Percentiles rank a stretch among this genome's conserved stretches.
Evolutionary conservation across 495 filamentous ascomycete species (phyloP).

Genomic region (Thermothielavioides terrestris): DNA sequence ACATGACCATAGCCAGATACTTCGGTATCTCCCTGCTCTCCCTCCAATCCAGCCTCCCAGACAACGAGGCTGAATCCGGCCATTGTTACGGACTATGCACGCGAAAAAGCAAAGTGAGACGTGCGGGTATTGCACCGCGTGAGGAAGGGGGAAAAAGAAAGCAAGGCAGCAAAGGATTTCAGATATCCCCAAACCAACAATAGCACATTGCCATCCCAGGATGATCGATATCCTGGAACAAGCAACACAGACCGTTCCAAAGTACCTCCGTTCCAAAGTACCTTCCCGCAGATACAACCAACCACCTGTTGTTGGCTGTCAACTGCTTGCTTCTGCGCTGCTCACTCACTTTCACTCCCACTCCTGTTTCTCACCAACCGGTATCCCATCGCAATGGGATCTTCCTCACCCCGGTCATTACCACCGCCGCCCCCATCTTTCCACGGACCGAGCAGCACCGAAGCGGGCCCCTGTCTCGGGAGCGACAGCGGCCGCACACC

Average conservation of each 20-base stretch:
- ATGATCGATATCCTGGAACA: conserved; percentile 6
- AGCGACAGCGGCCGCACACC: not conserved
- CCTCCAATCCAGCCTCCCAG: too few relatives aligned
- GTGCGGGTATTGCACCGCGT: too few relatives aligned
- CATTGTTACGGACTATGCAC: too few relatives aligned
- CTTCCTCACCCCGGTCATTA: not conserved
- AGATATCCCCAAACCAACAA: not conserved
- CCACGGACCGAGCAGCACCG: conserved; percentile 15
- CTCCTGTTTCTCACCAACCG: conserved; percentile 3
- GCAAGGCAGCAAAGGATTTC: not conserved
- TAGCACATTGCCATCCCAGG: conserved; percentile 4
- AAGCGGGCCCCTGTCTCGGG: conserved; percentile 8
- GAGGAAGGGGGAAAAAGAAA: not conserved
- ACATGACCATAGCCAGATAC: too few relatives aligned
- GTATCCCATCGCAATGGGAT: not conserved
- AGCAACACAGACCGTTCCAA: not conserved
- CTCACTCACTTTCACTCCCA: conserved; percentile 5
- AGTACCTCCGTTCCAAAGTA: not conserved
- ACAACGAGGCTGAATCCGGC: too few relatives aligned
- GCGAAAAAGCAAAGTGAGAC: too few relatives aligned
- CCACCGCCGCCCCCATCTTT: conserved; percentile 5
- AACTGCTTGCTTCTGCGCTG: not conserved
- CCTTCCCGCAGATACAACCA: not conserved
- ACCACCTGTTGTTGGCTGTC: not conserved
- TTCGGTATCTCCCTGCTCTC: too few relatives aligned